phyloP scores from a whole-genome alignment of 2,329 filamentous ascomycete genomes.

The Neurospora crassa region DNA sequence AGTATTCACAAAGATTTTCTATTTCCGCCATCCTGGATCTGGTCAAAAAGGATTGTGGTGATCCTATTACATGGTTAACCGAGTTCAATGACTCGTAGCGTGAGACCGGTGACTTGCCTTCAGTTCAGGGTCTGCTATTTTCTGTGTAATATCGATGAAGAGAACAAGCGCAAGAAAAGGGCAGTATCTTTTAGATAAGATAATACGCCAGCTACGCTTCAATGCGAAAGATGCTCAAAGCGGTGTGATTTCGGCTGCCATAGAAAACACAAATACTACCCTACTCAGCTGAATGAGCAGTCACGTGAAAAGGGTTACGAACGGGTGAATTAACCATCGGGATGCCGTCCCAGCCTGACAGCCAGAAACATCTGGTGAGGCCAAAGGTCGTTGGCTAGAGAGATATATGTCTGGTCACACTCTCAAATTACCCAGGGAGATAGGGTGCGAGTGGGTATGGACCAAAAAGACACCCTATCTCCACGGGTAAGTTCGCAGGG shows the following conservation, averaged over 20 bases:
- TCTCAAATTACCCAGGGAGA: too few relatives aligned
- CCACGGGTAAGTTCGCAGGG: too few relatives aligned
- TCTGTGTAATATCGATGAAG: accelerated
- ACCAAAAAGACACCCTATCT: too few relatives aligned
- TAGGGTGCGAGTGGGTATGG: too few relatives aligned
- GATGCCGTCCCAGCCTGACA: not conserved
- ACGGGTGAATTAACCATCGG: not conserved
- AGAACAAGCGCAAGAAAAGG: not conserved
- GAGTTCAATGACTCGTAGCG: not conserved
- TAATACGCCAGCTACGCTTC: not conserved
- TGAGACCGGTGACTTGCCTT: not conserved
- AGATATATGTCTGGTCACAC: too few relatives aligned
- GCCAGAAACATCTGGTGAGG: not conserved
- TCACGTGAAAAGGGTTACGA: not conserved
- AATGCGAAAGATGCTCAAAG: not conserved
- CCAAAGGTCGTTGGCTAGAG: not conserved
- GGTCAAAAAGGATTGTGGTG: not conserved
- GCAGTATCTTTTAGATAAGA: not conserved
- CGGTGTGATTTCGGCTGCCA: not conserved
- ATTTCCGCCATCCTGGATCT: not conserved
- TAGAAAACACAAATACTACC: not conserved
- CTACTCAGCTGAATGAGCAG: not conserved
- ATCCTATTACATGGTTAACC: not conserved
- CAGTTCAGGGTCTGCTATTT: not conserved
- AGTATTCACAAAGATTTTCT: not conserved